These are phyloP conservation scores for Geotrichum fermentans DNA, from an alignment of 1,139 yeast genomes.

Conservation along the genomic window DNA sequence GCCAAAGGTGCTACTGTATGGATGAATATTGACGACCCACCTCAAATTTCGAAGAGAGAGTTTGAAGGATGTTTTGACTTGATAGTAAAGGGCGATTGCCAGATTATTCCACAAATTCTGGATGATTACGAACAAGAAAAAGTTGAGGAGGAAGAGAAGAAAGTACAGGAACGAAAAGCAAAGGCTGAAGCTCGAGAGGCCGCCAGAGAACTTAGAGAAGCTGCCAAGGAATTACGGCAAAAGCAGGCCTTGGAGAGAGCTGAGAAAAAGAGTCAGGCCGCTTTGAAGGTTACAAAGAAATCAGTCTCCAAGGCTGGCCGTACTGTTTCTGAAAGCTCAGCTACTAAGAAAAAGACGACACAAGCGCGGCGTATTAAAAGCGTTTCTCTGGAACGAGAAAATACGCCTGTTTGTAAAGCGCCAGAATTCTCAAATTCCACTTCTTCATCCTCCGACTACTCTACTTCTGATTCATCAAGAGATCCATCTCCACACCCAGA, in stretches of 20 bases:
- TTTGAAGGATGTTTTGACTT: conserved; percentile 52
- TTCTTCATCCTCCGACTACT: conserved; percentile 17
- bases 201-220: conserved; percentile 5
- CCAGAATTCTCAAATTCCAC: conserved; percentile 5
- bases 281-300: conserved; percentile 7
- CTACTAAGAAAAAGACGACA: neutral
- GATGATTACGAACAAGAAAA: conserved; percentile 33
- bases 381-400: neutral
- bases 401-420: neutral
- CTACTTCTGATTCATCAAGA: conserved; percentile 13
- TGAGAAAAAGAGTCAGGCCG: conserved; percentile 3
- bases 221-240: conserved; percentile 14
- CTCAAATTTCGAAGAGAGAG: conserved; percentile 43
- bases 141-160: conserved; percentile 20
- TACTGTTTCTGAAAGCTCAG: conserved; percentile 13
- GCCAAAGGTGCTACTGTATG: conserved; percentile 54
- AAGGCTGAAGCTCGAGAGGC: conserved; percentile 12
- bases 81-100: conserved; percentile 58
- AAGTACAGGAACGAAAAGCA: conserved; percentile 17
- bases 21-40: conserved; percentile 49
- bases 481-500: conserved; percentile 14
- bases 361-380: conserved; percentile 7
- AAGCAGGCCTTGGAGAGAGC: conserved; percentile 17
- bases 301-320: conserved; percentile 10
- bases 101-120: conserved; percentile 41